Base-by-base conservation (phyloP, 2,329 filamentous ascomycete species). In the Neurospora sp. region DNA sequence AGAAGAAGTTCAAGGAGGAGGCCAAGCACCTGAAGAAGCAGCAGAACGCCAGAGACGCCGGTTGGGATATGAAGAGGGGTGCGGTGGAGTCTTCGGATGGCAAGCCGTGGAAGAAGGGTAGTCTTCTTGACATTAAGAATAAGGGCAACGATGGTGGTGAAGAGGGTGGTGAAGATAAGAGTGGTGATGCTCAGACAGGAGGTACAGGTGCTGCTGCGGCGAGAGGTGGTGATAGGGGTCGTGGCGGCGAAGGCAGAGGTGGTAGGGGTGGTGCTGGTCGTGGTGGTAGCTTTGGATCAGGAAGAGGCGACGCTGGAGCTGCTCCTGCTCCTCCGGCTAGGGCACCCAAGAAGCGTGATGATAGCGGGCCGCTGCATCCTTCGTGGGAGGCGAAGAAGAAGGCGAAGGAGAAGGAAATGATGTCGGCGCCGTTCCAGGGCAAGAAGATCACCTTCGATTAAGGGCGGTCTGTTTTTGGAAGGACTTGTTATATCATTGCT, bases 1-100 rank as follows among this genome's bases (percentile, higher is more conserved):
- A 95, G 81, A 90, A 92, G 81, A 95, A 94, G 77, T 95, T 85
- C 78, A 91, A 91, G 67, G 83, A 85, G 15, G 84, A 86, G 72
- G 93, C 92, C 1, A 91, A 89, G 74, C 91, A 93, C 76, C 78
- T 89, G 70, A 78, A 79, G 66, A 75, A 78, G 17, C 66, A 73
- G 52, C 52, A 71, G 19, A 67, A 69, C 11, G 69, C 72, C 5
- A 70, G 74, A 13, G 85, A 87, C 67, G 76, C 82, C 10, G 86
- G 85, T 0, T 90, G 88, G 88, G 88, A 90, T 74, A 78, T 83
- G 74, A 83, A 82, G 76, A 82, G 83, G 42, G 87, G 84, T 40
- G 87, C 85, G 13, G 86, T 87, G 7, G 86, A 81, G 3, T 80
- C 42, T 46, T 19, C 77, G 0, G 79, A 5, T 79, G 81, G 58